Evolutionary conservation across 345 rosid species (phyloP).

Genomic region (Hirschfeldia incana): DNA sequence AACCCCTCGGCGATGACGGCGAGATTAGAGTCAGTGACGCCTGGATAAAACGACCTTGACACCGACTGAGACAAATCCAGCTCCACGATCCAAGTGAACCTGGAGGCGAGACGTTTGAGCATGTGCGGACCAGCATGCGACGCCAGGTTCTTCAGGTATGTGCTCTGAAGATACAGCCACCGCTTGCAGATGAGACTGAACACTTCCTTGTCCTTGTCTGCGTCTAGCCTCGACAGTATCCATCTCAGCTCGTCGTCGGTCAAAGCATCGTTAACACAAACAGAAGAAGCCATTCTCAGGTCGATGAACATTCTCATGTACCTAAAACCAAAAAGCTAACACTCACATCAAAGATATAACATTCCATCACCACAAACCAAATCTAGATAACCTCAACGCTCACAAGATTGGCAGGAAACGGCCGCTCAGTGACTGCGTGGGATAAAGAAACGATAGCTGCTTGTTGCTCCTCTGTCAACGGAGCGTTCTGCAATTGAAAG

Average conservation of each 20-base stretch:
- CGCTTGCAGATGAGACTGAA: slow-evolving; percentile 89
- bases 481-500: slow-evolving; percentile 58
- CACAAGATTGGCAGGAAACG: slow-evolving; percentile 75
- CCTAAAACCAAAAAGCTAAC: slow-evolving; percentile 45
- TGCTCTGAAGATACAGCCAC: slow-evolving; percentile 86
- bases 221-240: slow-evolving; percentile 62
- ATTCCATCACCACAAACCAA: background rate
- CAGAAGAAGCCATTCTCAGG: slow-evolving; percentile 57
- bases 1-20: slow-evolving; percentile 66
- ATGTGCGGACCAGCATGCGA: slow-evolving; percentile 91
- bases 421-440: slow-evolving; percentile 76
- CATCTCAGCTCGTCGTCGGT: slow-evolving; percentile 85
- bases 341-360: background rate
- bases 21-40: slow-evolving; percentile 86
- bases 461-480: slow-evolving; percentile 83
- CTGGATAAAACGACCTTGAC: slow-evolving; percentile 88
- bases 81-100: slow-evolving; percentile 69
- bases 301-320: slow-evolving; percentile 56
- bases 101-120: slow-evolving; percentile 77
- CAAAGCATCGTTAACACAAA: slow-evolving; percentile 65
- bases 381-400: slow-evolving; percentile 18
- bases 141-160: slow-evolving; percentile 79
- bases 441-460: slow-evolving; percentile 64
- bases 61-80: slow-evolving; percentile 91
- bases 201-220: slow-evolving; percentile 74